Evolutionary conservation across 495 filamentous ascomycete genomes (phyloP), one percentile per base, ranked within the genome.

Genomic region (Lentithecium fluviatile): DNA sequence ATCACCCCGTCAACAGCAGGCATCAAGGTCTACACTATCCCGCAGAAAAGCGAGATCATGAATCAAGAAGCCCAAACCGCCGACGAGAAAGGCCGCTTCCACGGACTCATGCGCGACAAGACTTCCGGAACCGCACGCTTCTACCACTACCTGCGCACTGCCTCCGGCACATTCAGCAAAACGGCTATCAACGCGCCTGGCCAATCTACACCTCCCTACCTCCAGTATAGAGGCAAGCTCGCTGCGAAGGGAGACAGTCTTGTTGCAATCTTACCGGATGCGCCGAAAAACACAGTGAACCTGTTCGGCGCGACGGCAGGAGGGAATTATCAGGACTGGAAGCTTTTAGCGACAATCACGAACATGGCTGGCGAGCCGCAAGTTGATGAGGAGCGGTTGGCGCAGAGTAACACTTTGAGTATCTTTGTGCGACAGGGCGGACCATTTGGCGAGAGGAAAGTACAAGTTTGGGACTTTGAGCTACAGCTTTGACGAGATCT

Each of bases 401-500:
- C 19, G 20, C 26, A 23, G 40, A 51, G 45, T 37, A 45, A 34
- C 2, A 36, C 56, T 2, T 29, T 62, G 20, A 62, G 59, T 26
- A 29, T 62, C 13, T 62, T 62, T 51, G 52, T 52, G 43, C 48
- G 59, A 51, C 59, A 62, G 20, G 59, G 59, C 2, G 51, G 59
- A 2, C 29, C 51, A 25, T 62, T 47, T 51, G 59, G 59, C 17
- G 29, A 34, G 23, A 49, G 59, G 29, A 62, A 62, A 23, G 45
- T 56, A 19, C 59, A 62, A 45, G 59, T 62, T 19, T 62, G 59
- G 59, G 52, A 62, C 21, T 56, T 56, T 62, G 57, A 21, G 32
- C 24, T 60, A 21, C 38, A 56, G 34, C 12, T 15, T 37, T 56
- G 32, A 37, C 5, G 3, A 32, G 3, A 10, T 32, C 29, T 32